A percentile compares a stretch with the other conserved stretches of the same genome.
Evolutionary conservation across 1,139 yeast genomes (phyloP).

Genomic region (Candida tropicalis): DNA sequence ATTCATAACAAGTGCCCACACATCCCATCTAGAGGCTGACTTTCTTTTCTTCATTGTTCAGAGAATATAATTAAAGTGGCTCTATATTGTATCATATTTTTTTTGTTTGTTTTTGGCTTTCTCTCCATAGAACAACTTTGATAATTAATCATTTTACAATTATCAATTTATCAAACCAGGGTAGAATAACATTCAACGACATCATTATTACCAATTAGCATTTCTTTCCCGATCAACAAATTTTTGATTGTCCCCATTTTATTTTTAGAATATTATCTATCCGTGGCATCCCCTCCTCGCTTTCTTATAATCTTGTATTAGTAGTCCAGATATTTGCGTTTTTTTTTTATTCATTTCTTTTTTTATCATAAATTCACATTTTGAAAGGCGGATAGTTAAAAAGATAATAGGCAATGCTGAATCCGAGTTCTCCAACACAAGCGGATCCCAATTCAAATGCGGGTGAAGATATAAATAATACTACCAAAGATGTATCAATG

Average conservation of each 20-base stretch:
- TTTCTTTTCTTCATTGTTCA: too few species aligned
- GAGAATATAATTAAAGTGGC: too few species aligned
- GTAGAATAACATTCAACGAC: too few species aligned
- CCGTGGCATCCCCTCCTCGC: background rate
- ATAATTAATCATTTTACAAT: background rate
- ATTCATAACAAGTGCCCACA: too few species aligned
- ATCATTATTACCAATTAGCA: background rate
- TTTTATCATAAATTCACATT: too few species aligned
- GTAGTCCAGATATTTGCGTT: background rate
- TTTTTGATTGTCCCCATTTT: background rate
- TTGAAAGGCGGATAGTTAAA: too few species aligned
- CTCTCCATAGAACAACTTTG: too few species aligned
- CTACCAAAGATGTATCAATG: conserved; percentile 39
- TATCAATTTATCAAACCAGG: background rate
- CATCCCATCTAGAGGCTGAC: too few species aligned
- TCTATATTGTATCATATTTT: background rate
- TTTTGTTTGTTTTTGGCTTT: background rate
- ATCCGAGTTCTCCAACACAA: conserved; percentile 3
- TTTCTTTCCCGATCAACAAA: too few species aligned
- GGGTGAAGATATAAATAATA: background rate
- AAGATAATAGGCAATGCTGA: conserved; percentile 2
- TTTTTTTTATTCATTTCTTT: background rate
- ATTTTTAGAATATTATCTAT: background rate
- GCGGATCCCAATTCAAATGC: background rate
- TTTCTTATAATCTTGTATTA: background rate